Evolutionary conservation across 2,329 filamentous ascomycete genomes (phyloP).

Genomic region (Aspergillus fijiensis): DNA sequence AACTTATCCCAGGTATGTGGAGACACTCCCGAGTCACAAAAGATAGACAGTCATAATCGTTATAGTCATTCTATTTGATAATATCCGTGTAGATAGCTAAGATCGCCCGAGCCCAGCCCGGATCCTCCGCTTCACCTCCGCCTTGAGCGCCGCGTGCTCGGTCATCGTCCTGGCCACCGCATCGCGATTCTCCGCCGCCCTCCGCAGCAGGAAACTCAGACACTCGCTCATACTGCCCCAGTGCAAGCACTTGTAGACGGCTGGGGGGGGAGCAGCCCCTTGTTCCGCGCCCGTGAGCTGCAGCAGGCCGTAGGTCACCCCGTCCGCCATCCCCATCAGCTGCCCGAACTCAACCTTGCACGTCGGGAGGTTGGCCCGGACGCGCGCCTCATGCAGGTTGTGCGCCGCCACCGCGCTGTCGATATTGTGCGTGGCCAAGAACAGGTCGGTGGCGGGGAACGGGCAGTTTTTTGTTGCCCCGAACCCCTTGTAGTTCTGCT

Average conservation of each 20-base stretch:
- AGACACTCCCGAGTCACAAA: background rate
- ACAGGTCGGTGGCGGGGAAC: constrained; percentile 62
- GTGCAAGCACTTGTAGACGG: constrained; percentile 56
- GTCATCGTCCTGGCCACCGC: constrained; percentile 54
- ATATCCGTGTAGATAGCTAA: background rate
- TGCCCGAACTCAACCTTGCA: constrained; percentile 57
- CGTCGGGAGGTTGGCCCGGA: constrained; percentile 38
- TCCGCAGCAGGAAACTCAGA: constrained; percentile 67
- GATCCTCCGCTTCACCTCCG: constrained; percentile 17
- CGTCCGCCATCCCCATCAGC: constrained; percentile 62
- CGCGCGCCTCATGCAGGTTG: constrained; percentile 49
- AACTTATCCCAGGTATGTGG: background rate
- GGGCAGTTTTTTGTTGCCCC: constrained; percentile 12
- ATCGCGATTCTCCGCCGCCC: constrained; percentile 62
- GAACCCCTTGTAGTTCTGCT: constrained; percentile 40
- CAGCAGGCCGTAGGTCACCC: constrained; percentile 57
- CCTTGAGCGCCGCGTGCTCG: constrained; percentile 33
- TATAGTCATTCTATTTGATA: background rate
- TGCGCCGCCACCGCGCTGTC: constrained; percentile 62
- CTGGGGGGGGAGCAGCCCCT: constrained; percentile 29
- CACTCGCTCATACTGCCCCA: constrained; percentile 68
- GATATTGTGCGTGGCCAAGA: constrained; percentile 82
- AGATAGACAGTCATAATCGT: background rate
- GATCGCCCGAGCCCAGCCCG: background rate
- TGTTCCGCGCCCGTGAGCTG: constrained; percentile 38